These are phyloP conservation scores for Penicillium sp. DNA, from an alignment of 2,329 filamentous ascomycete species.

Conservation along the genomic window DNA sequence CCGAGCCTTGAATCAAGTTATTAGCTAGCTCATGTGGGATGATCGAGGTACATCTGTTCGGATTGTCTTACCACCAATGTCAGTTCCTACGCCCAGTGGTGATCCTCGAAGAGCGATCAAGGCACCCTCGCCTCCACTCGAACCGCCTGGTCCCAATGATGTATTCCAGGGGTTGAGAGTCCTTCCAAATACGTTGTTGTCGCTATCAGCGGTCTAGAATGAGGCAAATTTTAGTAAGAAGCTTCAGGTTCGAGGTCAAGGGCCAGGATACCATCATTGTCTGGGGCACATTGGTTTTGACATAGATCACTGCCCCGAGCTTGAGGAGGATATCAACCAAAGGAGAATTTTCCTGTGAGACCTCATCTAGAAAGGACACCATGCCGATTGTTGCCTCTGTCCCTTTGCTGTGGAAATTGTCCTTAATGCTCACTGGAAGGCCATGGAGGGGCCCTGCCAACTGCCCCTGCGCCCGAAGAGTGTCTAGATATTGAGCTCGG, in stretches of 20 bases:
- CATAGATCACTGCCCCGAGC: slow-evolving; percentile 43
- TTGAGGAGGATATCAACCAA: slow-evolving; percentile 23
- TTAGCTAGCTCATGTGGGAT: not conserved
- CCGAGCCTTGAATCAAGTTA: slow-evolving; percentile 25
- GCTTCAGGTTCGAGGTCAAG: not conserved
- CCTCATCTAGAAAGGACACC: slow-evolving; percentile 17
- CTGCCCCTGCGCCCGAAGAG: slow-evolving; percentile 26
- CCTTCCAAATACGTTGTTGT: slow-evolving; percentile 47
- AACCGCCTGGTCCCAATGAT: slow-evolving; percentile 36
- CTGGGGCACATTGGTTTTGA: slow-evolving; percentile 57
- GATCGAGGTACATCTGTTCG: not conserved
- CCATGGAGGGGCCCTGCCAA: slow-evolving; percentile 33
- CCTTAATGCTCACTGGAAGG: slow-evolving; percentile 35
- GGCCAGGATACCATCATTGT: slow-evolving; percentile 57
- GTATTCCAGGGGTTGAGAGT: slow-evolving; percentile 45
- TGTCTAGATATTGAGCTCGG: slow-evolving; percentile 29
- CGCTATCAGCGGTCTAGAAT: slow-evolving; percentile 34
- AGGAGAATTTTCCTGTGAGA: slow-evolving; percentile 17
- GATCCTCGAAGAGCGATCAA: slow-evolving; percentile 63
- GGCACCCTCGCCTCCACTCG: slow-evolving; percentile 57
- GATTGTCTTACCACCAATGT: slow-evolving; percentile 50
- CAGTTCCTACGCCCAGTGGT: slow-evolving; percentile 63
- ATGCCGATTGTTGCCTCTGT: slow-evolving; percentile 21
- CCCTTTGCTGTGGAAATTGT: slow-evolving; percentile 36
- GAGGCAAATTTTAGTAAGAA: slow-evolving; percentile 2